These are phyloP conservation scores for Gryganskiella cystojenkinii DNA, from an alignment of 192 early-diverging fungal species.

Conservation along the genomic window DNA sequence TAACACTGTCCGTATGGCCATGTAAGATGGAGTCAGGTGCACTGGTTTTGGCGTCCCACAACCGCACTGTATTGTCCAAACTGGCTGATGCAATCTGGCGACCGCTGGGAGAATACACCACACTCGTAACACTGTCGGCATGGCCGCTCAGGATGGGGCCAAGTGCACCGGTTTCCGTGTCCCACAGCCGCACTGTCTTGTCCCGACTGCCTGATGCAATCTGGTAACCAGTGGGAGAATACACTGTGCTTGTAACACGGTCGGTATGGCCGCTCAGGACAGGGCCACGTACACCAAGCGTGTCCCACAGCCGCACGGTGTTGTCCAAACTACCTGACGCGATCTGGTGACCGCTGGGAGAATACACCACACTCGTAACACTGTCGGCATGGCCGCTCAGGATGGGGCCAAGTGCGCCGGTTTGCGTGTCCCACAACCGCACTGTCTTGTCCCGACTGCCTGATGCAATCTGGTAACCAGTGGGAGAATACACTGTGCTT, in stretches of 20 bases:
- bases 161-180: not conserved
- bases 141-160: not conserved
- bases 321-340: not conserved
- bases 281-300: not conserved
- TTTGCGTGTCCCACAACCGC: constrained; percentile 5
- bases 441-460: constrained; percentile 2
- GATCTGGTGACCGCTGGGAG: constrained; percentile 3
- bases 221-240: constrained; percentile 6
- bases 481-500: not conserved
- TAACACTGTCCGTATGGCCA: not conserved
- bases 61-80: constrained; percentile 4
- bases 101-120: constrained; percentile 3
- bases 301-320: constrained; percentile 7
- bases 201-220: constrained; percentile 1
- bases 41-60: constrained; percentile 12
- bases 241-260: not conserved
- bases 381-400: not conserved
- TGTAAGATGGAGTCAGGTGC: not conserved
- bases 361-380: not conserved
- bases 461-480: constrained; percentile 2
- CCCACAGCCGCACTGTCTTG: constrained; percentile 4
- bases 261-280: constrained; percentile 1
- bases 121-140: not conserved
- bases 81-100: constrained; percentile 6
- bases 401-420: constrained; percentile 4